These are phyloP conservation scores for Hanseniaspora lindneri DNA, from an alignment of 805 yeast genomes.

Conservation along the genomic window DNA sequence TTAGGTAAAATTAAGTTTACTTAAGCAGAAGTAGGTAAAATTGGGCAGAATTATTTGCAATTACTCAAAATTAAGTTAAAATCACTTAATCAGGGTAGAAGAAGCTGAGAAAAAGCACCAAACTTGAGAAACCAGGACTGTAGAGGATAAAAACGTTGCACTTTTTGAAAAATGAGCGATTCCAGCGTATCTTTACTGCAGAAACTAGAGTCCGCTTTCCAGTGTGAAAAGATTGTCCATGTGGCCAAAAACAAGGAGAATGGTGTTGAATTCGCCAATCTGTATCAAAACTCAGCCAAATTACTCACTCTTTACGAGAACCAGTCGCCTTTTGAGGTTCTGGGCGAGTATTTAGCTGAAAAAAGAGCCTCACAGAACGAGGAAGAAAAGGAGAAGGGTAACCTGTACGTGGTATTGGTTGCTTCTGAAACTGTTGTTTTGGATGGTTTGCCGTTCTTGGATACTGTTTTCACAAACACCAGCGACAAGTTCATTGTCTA, in stretches of 20 bases:
- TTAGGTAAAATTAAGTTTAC: no score
- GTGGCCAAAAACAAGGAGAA: conserved; percentile 12
- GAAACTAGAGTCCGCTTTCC: conserved; percentile 6
- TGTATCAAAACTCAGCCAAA: background rate
- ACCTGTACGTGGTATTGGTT: conserved; percentile 6
- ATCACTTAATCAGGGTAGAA: no score
- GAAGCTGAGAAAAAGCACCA: background rate
- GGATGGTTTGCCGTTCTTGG: conserved; percentile 15
- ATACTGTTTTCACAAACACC: conserved; percentile 14
- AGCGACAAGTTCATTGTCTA: conserved; percentile 14
- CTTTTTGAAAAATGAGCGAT: no score
- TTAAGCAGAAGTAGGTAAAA: no score
- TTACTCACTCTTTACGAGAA: conserved; percentile 22
- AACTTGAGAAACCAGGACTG: no score
- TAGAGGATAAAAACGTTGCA: no score
- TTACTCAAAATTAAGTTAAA: no score
- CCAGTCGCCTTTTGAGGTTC: conserved; percentile 26
- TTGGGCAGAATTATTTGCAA: no score
- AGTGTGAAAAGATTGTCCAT: conserved; percentile 10
- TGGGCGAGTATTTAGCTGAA: conserved; percentile 3
- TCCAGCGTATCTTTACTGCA: conserved; percentile 5
- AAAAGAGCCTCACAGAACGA: background rate
- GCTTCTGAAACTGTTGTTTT: conserved; percentile 12
- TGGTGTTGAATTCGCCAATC: background rate
- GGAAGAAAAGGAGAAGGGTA: background rate